Conservation (phyloP, 352 stramenopile species). For the Hyaloperonospora arabidopsidis region DNA sequence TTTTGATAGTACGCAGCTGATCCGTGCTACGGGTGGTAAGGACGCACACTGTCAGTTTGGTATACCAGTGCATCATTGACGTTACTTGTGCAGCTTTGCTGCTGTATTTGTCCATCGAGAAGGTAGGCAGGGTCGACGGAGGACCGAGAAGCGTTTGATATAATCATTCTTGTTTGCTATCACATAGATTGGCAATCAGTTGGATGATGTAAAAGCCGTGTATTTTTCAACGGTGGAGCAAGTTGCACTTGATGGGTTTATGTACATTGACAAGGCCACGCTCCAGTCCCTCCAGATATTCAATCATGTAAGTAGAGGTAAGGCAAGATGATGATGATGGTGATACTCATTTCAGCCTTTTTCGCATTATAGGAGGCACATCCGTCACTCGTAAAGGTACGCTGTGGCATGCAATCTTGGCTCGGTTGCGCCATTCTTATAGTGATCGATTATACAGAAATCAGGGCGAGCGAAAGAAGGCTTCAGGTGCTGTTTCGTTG, state of each 20-base stretch:
- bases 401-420: background rate
- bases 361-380: conserved; percentile 54
- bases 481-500: conserved; percentile 45
- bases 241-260: conserved; percentile 65
- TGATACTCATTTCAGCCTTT: conserved; percentile 7
- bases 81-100: conserved; percentile 42
- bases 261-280: conserved; percentile 67
- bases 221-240: conserved; percentile 57
- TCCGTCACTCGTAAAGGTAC: conserved; percentile 68
- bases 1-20: conserved; percentile 66
- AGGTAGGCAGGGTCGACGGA: conserved; percentile 27
- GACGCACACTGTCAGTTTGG: background rate
- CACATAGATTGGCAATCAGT: conserved; percentile 69
- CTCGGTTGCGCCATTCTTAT: background rate
- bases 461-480: conserved; percentile 75
- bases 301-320: conserved; percentile 38
- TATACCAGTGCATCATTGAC: background rate
- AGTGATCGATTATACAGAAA: conserved; percentile 30
- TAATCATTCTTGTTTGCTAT: conserved; percentile 2
- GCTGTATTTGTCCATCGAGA: conserved; percentile 55
- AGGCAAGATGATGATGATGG: background rate
- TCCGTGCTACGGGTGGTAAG: conserved; percentile 69
- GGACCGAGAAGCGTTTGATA: background rate
- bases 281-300: conserved; percentile 82
- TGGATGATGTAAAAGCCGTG: conserved; percentile 47